These are phyloP conservation scores for Talaromyces borbonicus DNA, from an alignment of 495 filamentous ascomycete genomes.

Conservation along the genomic window DNA sequence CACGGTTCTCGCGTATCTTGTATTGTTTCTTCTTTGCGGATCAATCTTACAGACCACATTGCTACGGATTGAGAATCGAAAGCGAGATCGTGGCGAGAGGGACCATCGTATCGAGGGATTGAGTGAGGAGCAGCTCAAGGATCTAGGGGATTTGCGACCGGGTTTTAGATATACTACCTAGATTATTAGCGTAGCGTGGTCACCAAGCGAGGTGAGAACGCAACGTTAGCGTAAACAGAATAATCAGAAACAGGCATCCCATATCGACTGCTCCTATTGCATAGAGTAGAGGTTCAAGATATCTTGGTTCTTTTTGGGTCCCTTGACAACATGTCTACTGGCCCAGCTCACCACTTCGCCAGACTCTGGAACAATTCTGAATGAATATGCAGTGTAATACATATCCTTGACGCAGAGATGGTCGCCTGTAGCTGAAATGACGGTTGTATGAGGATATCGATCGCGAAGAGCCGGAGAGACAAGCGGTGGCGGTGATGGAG, in stretches of 20 bases:
- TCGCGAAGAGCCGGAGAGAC: neutral
- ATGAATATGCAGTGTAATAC: constrained; percentile 40
- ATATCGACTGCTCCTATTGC: no score
- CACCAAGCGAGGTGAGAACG: no score
- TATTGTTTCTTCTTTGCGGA: constrained; percentile 49
- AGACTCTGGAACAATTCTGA: constrained; percentile 24
- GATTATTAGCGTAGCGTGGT: no score
- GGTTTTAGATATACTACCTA: constrained; percentile 71
- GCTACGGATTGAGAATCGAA: constrained; percentile 36
- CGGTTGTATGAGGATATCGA: constrained; percentile 13
- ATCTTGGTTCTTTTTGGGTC: constrained; percentile 40
- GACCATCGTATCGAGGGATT: constrained; percentile 51
- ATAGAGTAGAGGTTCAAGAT: constrained; percentile 26
- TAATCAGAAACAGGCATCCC: no score
- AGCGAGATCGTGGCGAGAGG: constrained; percentile 48
- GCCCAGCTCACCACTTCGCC: constrained; percentile 36
- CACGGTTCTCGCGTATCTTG: constrained; percentile 50
- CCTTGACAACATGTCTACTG: constrained; percentile 37
- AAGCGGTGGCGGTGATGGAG: neutral
- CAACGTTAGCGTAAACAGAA: no score
- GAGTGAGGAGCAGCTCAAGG: constrained; percentile 19
- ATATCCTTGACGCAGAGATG: constrained; percentile 41
- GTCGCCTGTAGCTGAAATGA: constrained; percentile 30
- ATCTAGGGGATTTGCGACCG: constrained; percentile 58
- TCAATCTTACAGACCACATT: constrained; percentile 54